Evolutionary conservation across 495 filamentous ascomycete genomes (phyloP).

Genomic region (Hypomontagnella monticulosa): DNA sequence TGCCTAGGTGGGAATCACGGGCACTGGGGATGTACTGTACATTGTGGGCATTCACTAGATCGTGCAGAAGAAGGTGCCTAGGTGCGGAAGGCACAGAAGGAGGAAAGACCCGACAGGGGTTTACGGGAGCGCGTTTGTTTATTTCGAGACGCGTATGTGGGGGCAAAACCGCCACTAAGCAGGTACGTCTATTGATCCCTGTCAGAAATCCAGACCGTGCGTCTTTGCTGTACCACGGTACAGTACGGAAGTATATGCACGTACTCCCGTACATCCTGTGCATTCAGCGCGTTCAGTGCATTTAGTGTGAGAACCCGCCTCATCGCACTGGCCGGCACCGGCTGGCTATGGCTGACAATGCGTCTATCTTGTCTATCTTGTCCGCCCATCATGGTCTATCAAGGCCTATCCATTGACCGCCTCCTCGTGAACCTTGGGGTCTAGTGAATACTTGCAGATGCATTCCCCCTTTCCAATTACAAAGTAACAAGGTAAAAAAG

Average conservation of each 20-base stretch:
- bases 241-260: background rate
- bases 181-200: slow-evolving; percentile 19
- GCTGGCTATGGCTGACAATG: too few species aligned
- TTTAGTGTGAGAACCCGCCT: too few species aligned
- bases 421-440: slow-evolving; percentile 12
- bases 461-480: slow-evolving; percentile 28
- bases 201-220: slow-evolving; percentile 18
- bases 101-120: slow-evolving; percentile 7
- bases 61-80: slow-evolving; percentile 27
- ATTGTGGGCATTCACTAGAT: slow-evolving; percentile 20
- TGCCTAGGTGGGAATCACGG: too few species aligned
- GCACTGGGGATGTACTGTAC: slow-evolving; percentile 13
- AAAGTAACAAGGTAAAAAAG: background rate
- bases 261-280: slow-evolving; percentile 4
- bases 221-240: background rate
- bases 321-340: too few species aligned
- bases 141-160: slow-evolving; percentile 40
- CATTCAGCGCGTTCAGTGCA: background rate
- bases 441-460: slow-evolving; percentile 19
- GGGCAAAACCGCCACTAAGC: slow-evolving; percentile 28
- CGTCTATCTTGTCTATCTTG: too few species aligned
- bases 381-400: too few species aligned
- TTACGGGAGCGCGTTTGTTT: slow-evolving; percentile 40
- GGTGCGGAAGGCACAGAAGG: background rate
- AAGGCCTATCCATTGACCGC: slow-evolving; percentile 19